phyloP scores from a whole-genome alignment of 2,329 filamentous ascomycete species.

The Colletotrichum somersetense region DNA sequence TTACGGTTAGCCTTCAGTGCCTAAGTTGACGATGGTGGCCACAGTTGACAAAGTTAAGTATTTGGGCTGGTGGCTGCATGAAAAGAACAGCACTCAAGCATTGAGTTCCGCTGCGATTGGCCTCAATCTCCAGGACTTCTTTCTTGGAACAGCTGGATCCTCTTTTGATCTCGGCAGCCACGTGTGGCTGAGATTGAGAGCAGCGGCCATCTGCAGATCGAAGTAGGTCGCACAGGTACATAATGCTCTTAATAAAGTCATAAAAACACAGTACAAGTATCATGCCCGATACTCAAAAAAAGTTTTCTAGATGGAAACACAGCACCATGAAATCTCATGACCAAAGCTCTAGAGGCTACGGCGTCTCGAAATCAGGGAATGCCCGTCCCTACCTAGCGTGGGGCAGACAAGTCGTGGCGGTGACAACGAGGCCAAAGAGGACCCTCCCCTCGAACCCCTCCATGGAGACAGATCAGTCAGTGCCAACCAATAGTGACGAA shows the following conservation, averaged over 20 bases:
- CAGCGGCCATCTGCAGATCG: no score
- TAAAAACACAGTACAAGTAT: no score
- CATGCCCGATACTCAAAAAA: no score
- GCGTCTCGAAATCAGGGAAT: conserved; percentile 15
- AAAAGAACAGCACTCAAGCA: neutral
- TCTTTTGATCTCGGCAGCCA: neutral
- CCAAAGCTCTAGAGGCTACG: neutral
- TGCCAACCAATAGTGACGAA: conserved; percentile 25
- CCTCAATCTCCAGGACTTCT: conserved; percentile 1
- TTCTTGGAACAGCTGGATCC: no score
- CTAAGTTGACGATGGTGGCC: neutral
- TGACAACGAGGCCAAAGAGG: conserved; percentile 28
- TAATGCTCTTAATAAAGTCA: no score
- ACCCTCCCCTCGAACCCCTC: neutral
- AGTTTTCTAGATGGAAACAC: no score
- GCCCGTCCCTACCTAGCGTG: conserved; percentile 5
- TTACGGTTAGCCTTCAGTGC: neutral
- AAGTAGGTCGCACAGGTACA: no score
- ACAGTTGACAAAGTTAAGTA: neutral
- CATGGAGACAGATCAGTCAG: neutral
- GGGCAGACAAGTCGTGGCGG: conserved; percentile 22
- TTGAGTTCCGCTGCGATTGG: neutral
- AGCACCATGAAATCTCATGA: no score
- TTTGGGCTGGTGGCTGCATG: neutral
- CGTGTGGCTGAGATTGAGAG: conserved; percentile 13